Base-by-base conservation (phyloP, 805 yeast species). In the Candida wancherniae region DNA sequence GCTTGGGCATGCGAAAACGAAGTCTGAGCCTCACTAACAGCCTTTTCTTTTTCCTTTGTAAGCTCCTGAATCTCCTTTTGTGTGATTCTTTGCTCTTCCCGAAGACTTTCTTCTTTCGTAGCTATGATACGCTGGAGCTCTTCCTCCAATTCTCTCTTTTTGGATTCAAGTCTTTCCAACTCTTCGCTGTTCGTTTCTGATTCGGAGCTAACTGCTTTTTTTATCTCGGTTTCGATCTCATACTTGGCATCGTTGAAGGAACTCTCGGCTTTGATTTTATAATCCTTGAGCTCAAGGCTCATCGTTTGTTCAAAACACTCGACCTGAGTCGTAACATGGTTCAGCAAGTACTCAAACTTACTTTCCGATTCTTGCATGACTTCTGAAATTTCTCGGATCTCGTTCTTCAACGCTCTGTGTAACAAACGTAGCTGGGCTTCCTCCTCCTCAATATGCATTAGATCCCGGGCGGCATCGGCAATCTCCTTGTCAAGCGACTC, bases 161-260 rank as follows among this genome's bases (percentile, higher is more conserved):
- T 9, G 3, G 6, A 14, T 10, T 28, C 32, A 7, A 33, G 29
- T 2, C 7, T 9, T n/a, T 13, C 21, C 35, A 37, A 12, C 15
- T 25, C 31, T 6, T 22, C 20, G 13, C 25, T 21, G 5, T 24
- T 24, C 21, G 29, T 38, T 5, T 26, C 17, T 9, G 30, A 35
- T 15, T 33, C 41, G 9, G 8, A 10, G 7, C 10, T 9, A 13
- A 15, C 9, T 19, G 24, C 61, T 3, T 42, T 34, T 11, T 51
- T 43, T 4, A 68, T 39, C 31, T 61, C 64, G 15, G 54, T 40
- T n/a, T 54, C 49, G 21, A 64, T 39, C 28, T 65, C 63, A 37
- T 55, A 58, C 19, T 52, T 48, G 22, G 59, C 36, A 22, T 57
- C 60, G 19, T 56, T 50, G 36, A 37, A 61, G 23, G 56, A 57